phyloP scores from a whole-genome alignment of 2,329 filamentous ascomycete genomes.

The Cryphonectria naterciae region DNA sequence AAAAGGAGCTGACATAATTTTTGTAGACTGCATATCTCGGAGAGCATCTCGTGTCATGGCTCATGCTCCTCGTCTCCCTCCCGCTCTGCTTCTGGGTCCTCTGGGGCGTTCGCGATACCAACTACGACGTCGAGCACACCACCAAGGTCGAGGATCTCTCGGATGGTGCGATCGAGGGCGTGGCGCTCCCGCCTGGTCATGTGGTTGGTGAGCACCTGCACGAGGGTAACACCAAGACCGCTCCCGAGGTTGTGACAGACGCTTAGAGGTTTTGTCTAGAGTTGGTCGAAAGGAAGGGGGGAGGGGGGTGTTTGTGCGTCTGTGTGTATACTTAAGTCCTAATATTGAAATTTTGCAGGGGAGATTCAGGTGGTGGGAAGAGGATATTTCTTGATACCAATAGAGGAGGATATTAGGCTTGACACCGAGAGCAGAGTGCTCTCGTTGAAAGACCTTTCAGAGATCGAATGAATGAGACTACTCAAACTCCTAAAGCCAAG shows the following conservation, averaged over 20 bases:
- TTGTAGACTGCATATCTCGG: slow-evolving; percentile 33
- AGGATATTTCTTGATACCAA: not conserved
- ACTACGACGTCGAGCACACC: slow-evolving; percentile 34
- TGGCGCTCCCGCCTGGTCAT: slow-evolving; percentile 25
- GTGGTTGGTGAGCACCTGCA: slow-evolving; percentile 24
- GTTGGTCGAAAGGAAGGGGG: too few species aligned
- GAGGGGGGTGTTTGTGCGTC: not conserved
- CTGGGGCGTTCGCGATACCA: slow-evolving; percentile 32
- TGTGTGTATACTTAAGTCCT: not conserved
- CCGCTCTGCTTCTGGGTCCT: slow-evolving; percentile 33
- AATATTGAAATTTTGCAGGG: not conserved
- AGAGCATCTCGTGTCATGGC: slow-evolving; percentile 35
- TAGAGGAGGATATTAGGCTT: not conserved
- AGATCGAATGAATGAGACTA: not conserved
- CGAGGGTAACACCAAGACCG: slow-evolving; percentile 6
- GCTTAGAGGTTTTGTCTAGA: not conserved
- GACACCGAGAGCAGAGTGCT: not conserved
- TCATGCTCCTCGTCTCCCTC: slow-evolving; percentile 33
- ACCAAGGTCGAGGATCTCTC: slow-evolving; percentile 30
- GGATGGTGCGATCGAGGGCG: slow-evolving; percentile 15
- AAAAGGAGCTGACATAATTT: not conserved
- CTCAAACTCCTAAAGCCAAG: not conserved
- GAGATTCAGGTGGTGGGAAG: not conserved
- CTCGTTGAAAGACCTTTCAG: not conserved
- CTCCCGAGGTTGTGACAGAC: slow-evolving; percentile 10